Evolutionary conservation across 2,329 filamentous ascomycete species (phyloP).

Genomic region (Pseudocercospora fijiensis): DNA sequence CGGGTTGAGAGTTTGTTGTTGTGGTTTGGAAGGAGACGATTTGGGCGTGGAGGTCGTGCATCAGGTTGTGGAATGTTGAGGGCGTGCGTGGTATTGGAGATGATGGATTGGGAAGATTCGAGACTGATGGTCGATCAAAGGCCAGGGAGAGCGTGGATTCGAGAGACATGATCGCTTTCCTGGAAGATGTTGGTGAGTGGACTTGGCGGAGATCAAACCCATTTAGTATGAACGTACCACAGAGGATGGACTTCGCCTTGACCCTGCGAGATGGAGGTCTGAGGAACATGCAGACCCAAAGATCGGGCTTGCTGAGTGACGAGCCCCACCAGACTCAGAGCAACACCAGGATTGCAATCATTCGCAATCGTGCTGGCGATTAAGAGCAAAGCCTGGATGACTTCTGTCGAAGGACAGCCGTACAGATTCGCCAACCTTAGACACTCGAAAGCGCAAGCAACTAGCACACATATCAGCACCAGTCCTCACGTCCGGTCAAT

Average conservation of each 20-base stretch:
- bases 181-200: background rate
- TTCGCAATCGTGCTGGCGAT: slow-evolving; percentile 11
- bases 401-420: slow-evolving; percentile 10
- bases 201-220: background rate
- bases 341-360: slow-evolving; percentile 15
- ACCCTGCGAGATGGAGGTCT: background rate
- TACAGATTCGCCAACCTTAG: slow-evolving; percentile 13
- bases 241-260: background rate
- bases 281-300: background rate
- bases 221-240: background rate
- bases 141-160: background rate
- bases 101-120: background rate
- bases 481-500: background rate
- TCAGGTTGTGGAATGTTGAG: background rate
- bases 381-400: slow-evolving; percentile 9
- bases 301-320: background rate
- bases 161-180: background rate
- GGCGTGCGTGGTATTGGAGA: background rate
- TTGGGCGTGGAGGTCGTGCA: background rate
- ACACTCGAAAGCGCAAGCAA: slow-evolving; percentile 15
- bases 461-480: background rate
- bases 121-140: slow-evolving; percentile 2
- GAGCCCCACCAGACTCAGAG: slow-evolving; percentile 6
- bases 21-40: background rate
- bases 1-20: background rate